These are phyloP conservation scores for Phytophthora foliorum DNA, from an alignment of 352 stramenopile genomes.

Conservation along the genomic window DNA sequence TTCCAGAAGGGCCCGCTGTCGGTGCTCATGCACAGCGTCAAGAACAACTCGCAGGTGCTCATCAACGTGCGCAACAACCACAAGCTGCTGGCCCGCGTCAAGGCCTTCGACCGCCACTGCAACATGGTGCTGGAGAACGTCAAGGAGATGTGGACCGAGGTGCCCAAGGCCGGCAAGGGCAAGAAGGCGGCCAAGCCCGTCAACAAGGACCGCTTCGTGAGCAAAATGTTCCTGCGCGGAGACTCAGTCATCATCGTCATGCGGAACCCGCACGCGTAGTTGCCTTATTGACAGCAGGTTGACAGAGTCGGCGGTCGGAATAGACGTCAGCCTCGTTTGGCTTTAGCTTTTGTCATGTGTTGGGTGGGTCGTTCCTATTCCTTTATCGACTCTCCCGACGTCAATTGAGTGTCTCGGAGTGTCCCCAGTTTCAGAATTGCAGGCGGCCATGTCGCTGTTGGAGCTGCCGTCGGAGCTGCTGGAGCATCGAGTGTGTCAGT, in stretches of 20 bases:
- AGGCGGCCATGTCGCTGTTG: conserved; percentile 28
- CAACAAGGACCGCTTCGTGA: conserved; percentile 99
- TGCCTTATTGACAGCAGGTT: conserved; percentile 27
- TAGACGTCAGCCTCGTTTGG: conserved; percentile 34
- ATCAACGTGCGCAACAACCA: conserved; percentile 99
- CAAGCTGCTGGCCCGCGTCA: conserved; percentile 99
- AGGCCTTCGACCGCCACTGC: conserved; percentile 99
- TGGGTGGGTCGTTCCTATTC: conserved; percentile 1
- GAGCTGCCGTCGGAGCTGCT: conserved; percentile 49
- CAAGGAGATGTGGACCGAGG: conserved; percentile 99
- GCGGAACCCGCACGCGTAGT: conserved; percentile 95
- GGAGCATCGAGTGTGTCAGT: conserved; percentile 54
- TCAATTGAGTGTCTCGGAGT: neutral
- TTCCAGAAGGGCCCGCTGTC: conserved; percentile 98
- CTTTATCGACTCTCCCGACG: neutral
- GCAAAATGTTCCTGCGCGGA: conserved; percentile 99
- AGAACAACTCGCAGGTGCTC: conserved; percentile 98
- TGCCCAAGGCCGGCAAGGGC: conserved; percentile 97
- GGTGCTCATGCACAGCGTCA: conserved; percentile 98
- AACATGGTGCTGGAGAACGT: conserved; percentile 99
- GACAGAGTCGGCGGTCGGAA: conserved; percentile 31
- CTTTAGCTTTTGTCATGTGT: conserved; percentile 9
- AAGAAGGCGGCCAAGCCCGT: conserved; percentile 96
- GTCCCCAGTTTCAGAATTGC: neutral
- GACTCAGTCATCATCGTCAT: conserved; percentile 99